Conservation (phyloP, 1,284 basidiomycete species). For the Austroboletus niveus region DNA sequence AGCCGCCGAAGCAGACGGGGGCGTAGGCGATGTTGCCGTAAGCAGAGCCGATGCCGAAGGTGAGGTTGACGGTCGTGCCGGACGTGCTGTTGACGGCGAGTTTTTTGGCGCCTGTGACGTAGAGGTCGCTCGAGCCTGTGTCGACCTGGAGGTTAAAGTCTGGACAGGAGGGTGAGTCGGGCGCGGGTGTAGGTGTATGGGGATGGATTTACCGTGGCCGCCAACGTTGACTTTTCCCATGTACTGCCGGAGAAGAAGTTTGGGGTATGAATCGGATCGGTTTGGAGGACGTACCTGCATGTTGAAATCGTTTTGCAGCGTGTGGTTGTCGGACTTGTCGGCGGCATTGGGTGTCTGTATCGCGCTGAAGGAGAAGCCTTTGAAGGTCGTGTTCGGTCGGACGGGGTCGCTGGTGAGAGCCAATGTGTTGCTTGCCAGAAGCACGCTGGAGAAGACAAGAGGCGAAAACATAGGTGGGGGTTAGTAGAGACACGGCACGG, state of each 20-base stretch:
- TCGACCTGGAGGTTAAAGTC: slow-evolving; percentile 29
- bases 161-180: slow-evolving; percentile 3
- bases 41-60: slow-evolving; percentile 32
- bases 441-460: slow-evolving; percentile 15
- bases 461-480: slow-evolving; percentile 9
- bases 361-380: slow-evolving; percentile 22
- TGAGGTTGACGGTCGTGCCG: slow-evolving; percentile 28
- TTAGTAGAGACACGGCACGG: not conserved
- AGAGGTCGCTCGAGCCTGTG: slow-evolving; percentile 32
- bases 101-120: slow-evolving; percentile 19
- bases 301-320: slow-evolving; percentile 24
- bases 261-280: not conserved
- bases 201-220: slow-evolving; percentile 21
- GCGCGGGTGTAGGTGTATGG: not conserved
- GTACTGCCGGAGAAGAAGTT: slow-evolving; percentile 16
- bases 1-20: slow-evolving; percentile 24
- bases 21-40: slow-evolving; percentile 24
- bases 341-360: slow-evolving; percentile 12
- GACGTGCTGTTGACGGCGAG: slow-evolving; percentile 22
- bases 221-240: slow-evolving; percentile 31
- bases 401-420: slow-evolving; percentile 8
- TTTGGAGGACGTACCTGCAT: slow-evolving; percentile 19
- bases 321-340: slow-evolving; percentile 16
- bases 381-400: slow-evolving; percentile 7
- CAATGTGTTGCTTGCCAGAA: slow-evolving; percentile 34